Base-by-base conservation (phyloP, 306 rosid species). In the Sophora flavescens region DNA sequence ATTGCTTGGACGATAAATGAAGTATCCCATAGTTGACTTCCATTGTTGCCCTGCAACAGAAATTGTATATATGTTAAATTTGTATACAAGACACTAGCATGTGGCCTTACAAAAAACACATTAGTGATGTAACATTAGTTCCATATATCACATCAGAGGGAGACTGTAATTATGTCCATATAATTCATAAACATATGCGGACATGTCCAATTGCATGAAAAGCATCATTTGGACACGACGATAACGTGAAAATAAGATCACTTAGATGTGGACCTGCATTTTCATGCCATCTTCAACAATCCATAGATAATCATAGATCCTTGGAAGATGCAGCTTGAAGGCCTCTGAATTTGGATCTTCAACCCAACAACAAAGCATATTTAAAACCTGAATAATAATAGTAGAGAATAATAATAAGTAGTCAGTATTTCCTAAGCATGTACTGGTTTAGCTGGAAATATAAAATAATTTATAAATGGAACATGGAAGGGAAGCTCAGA, bases 221-320 rank as follows among this genome's bases (percentile, higher is more conserved):
- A 80, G 8, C 17, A 28, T 47, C 78, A 68, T 61, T 56, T 60
- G 18, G 68, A 67, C 70, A 68, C 47, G 73, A 48, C 6, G 57
- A 1, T 61, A 85, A 81, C 71, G 58, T 75, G 76, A 78, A 36
- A 61, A 63, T 74, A 63, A 60, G 85, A 78, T 78, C 67, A 74
- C 33, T 63, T 63, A 70, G 57, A 63, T 61, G 65, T 58, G 50
- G 18, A 91, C 97, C 96, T 93, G 94, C 93, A 93, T 90, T 85
- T 91, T 93, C 96, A 93, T 91, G 83, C 97, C 98, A 78, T 91
- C 98, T 83, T 93, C 98, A 80, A 93, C 96, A 80, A 91, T 50
- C 98, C 98, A 93, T 57, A 93, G 79, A 78, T 86, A 93, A 82
- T 93, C 98, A 75, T 86, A 18, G 78, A 93, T 64, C 81, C 98